These are phyloP conservation scores for Aspergillus pseudoviridinutans DNA, from an alignment of 2,329 filamentous ascomycete species.

Conservation along the genomic window DNA sequence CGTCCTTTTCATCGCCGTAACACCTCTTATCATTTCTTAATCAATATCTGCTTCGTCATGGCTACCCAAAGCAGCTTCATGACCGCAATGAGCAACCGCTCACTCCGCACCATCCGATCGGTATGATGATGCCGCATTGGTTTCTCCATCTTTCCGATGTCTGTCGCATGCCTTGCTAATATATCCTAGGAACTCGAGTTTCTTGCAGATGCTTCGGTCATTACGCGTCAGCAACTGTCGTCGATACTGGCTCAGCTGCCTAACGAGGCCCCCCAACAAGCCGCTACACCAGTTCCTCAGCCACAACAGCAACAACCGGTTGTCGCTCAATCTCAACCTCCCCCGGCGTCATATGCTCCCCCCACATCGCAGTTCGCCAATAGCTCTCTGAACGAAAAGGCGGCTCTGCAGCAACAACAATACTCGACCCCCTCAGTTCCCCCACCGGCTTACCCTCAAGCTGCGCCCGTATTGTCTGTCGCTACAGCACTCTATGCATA, in stretches of 20 bases:
- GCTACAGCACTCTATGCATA: constrained; percentile 84
- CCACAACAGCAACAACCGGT: constrained; percentile 23
- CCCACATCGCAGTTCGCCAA: constrained; percentile 38
- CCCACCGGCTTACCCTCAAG: constrained; percentile 52
- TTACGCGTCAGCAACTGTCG: constrained; percentile 71
- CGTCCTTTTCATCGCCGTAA: constrained; percentile 1
- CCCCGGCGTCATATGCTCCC: constrained; percentile 34
- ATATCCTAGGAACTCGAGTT: constrained; percentile 75
- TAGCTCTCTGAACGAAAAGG: constrained; percentile 40
- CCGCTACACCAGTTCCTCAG: constrained; percentile 9
- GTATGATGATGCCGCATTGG: constrained; percentile 46
- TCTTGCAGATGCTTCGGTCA: constrained; percentile 76
- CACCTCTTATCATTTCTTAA: background rate
- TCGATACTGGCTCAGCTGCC: constrained; percentile 72
- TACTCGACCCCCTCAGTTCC: constrained; percentile 42
- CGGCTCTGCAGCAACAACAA: constrained; percentile 32
- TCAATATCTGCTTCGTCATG: constrained; percentile 19
- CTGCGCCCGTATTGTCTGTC: constrained; percentile 58
- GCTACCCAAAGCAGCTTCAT: constrained; percentile 31
- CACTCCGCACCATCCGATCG: constrained; percentile 81
- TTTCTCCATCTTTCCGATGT: constrained; percentile 1
- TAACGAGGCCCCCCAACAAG: constrained; percentile 32
- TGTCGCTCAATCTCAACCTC: constrained; percentile 23
- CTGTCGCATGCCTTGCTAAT: constrained; percentile 1
- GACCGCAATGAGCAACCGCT: constrained; percentile 70